These are phyloP conservation scores for Eimeria necatrix DNA, from an alignment of 169 alveolate genomes.

Conservation along the genomic window DNA sequence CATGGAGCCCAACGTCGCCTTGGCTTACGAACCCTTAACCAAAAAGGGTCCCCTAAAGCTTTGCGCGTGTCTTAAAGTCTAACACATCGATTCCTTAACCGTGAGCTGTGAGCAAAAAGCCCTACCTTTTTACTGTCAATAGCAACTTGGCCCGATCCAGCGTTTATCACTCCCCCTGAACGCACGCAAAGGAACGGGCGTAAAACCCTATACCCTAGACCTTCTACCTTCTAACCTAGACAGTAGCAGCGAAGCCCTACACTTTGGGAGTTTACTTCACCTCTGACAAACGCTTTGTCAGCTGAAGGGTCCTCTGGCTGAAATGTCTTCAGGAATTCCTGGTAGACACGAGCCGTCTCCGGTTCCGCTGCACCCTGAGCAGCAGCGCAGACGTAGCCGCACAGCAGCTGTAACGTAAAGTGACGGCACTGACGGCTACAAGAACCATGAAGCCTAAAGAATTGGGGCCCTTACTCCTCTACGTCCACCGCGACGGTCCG, in stretches of 20 bases:
- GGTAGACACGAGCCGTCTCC: slow-evolving; percentile 64
- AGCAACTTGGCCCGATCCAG: slow-evolving; percentile 71
- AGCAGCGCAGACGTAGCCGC: background rate
- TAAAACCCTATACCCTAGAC: background rate
- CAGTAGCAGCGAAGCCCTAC: background rate
- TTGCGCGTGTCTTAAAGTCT: no score
- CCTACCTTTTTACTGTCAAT: slow-evolving; percentile 61
- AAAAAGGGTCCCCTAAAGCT: no score
- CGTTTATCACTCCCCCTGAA: slow-evolving; percentile 60
- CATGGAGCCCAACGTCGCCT: no score
- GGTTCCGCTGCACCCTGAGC: slow-evolving; percentile 60
- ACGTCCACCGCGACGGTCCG: slow-evolving; percentile 73
- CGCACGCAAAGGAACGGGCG: background rate
- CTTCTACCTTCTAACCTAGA: background rate
- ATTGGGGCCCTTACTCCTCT: slow-evolving; percentile 27
- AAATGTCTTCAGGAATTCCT: slow-evolving; percentile 77
- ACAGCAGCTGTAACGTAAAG: background rate
- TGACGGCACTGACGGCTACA: background rate
- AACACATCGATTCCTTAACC: background rate
- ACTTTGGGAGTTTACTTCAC: slow-evolving; percentile 5
- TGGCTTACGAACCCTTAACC: no score
- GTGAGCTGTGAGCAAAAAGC: background rate
- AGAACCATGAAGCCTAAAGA: background rate
- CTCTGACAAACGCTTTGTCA: slow-evolving; percentile 69
- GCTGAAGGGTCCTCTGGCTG: slow-evolving; percentile 74